Evolutionary conservation across 78 protist species (phyloP), one percentile per base, ranked within the genome.

Genomic region (Dictyostelium citrinum): DNA sequence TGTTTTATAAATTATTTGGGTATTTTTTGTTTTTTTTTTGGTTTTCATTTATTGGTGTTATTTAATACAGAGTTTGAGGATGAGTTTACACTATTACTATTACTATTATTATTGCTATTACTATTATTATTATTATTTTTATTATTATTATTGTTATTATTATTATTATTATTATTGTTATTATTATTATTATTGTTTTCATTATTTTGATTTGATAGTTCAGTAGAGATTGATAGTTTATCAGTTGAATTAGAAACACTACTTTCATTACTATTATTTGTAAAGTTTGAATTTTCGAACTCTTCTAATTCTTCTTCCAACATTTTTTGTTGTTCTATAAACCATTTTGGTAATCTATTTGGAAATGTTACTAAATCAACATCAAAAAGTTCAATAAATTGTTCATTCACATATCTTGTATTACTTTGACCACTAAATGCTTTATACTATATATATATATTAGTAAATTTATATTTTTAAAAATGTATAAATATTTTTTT

Each of bases 311-410:
- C 81, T 43, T 75, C 81, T 41, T 75, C 91, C 1, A 85, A 33
- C 95, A 85, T 76, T 22, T 61, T 58, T 70, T 80, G 81, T 82
- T 95, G 97, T 20, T 85, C 96, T 6, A 79, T 35, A 35, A 95
- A 90, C 98, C 98, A 97, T 10, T 29, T 43, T n/a, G 98, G 98
- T n/a, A 86, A 75, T 14, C 5, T 75, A 43, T 46, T 81, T 31
- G 99, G 99, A 1, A 97, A 14, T 14, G 79, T 84, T 37, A 98
- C 98, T 46, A 98, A 95, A 79, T 98, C 99, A 37, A 88, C 90
- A 83, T 98, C 99, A 74, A 98, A 98, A 8, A 97, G 79, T 91
- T 98, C 99, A 41, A 98, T 98, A 80, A 98, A 98, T 51, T 98
- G 99, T 91, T 97, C 99, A 84, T 98, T 97, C 17, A 93, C 90